These are phyloP conservation scores for Aureobasidium zeae DNA, from an alignment of 2,329 filamentous ascomycete species.

Conservation along the genomic window DNA sequence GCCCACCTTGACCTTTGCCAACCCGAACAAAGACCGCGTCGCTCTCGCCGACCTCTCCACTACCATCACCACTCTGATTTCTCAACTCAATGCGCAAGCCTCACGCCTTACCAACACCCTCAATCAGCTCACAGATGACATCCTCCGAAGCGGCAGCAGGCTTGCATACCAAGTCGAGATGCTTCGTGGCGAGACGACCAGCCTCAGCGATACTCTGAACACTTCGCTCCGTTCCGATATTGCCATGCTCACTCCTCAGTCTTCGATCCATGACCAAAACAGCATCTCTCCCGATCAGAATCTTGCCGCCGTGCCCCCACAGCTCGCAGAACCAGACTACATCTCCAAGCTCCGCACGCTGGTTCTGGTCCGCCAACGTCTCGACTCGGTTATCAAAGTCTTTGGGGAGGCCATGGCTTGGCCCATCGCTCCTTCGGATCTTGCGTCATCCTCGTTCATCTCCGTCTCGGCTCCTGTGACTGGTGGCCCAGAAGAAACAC, in stretches of 20 bases:
- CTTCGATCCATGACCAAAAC: conserved; percentile 13
- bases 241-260: conserved; percentile 50
- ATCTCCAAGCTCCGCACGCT: conserved; percentile 74
- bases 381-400: conserved; percentile 80
- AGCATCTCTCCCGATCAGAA: conserved; percentile 12
- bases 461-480: conserved; percentile 81
- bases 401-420: conserved; percentile 97
- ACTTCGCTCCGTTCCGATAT: conserved; percentile 66
- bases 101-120: conserved; percentile 70
- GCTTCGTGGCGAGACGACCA: conserved; percentile 73
- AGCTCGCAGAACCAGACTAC: conserved; percentile 36
- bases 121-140: conserved; percentile 88
- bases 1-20: conserved; percentile 52
- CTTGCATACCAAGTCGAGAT: conserved; percentile 93
- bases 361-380: conserved; percentile 68
- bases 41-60: conserved; percentile 67
- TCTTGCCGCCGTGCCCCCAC: conserved; percentile 1
- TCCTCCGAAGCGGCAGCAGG: conserved; percentile 76
- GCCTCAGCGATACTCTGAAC: conserved; percentile 68
- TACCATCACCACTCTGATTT: conserved; percentile 74
- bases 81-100: conserved; percentile 81
- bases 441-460: conserved; percentile 77
- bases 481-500: conserved; percentile 45
- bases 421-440: conserved; percentile 79
- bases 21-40: conserved; percentile 31